Evolutionary conservation across 1,139 yeast genomes (phyloP), one percentile per base, ranked within the genome.

Genomic region (Kurtzmaniella quercitrusa): DNA sequence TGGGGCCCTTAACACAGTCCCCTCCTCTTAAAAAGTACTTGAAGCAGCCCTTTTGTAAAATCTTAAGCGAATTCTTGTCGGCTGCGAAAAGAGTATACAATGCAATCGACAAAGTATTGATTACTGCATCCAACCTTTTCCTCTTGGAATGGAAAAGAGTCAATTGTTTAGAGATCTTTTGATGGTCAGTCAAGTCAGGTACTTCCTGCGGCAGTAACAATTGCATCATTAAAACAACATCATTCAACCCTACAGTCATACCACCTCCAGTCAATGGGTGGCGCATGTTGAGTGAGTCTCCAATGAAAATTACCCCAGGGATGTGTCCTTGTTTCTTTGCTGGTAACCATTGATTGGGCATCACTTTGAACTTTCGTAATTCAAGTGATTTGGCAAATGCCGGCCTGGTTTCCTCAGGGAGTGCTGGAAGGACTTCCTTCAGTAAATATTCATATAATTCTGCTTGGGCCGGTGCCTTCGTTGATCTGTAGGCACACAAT

Each of bases 191-290:
- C 39, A 93, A 73, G 48, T 81, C 83, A 16, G 77, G 74, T 14
- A 85, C 81, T 41, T 70, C 53, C 42, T 73, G 60, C 40, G 85
- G 80, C 25, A 81, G 77, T 41, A 89, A 67, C 34, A 84, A 65
- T 50, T 73, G 75, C 21, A 86, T 77, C 54, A 86, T 68, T 47
- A 85, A 62, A 15, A 75, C 89, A 5, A 91, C 93, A 60, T 93
- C 99, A 59, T 82, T 86, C 49, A 94, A 72, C 0, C 97, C 98
- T 38, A 93, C 98, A 10, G 98, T 91, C 99, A 93, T 93, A 48
- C 99, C 99, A 47, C 98, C 98, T 39, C 99, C 99, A 1, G 98
- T 93, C 50, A 93, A 75, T 16, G 99, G 99, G 63, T 93, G 99
- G 60, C 99, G 79, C 97, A 93, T 93, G 63, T 93, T 93, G 57